Evolutionary conservation across 1,284 basidiomycete genomes (phyloP), one percentile per base, ranked within the genome.

Genomic region (Tremellales sp.): DNA sequence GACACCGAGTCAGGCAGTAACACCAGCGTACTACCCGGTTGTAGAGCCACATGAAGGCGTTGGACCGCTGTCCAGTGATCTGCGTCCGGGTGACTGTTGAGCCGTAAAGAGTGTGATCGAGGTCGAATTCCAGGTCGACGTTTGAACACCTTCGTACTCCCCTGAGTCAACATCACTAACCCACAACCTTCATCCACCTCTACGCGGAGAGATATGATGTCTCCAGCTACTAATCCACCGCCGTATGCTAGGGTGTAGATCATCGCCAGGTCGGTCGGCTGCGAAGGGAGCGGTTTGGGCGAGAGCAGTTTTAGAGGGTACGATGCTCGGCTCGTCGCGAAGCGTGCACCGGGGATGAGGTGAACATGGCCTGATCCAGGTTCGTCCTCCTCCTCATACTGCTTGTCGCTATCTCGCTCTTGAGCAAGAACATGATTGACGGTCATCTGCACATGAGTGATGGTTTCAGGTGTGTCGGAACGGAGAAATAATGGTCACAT

Each of bases 81-180:
- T 13, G n/a, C n/a, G 40, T 46, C 23, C 25, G 50, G 33, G 27
- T 11, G 26, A 19, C 29, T 7, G 44, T 26, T 6, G n/a, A 39
- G 25, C 22, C 15, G 23, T 37, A 39, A 24, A 4, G 42, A 40
- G 42, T 61, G 60, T 1, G 61, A 68, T 22, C 55, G 46, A 3
- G 62, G 66, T 45, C 66, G 62, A 52, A 76, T 75, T 47, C 78
- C 81, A 8, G 78, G 72, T 24, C 89, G 81, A 17, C 78, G 77
- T 68, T 89, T 90, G 78, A 93, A 96, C 22, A 96, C 86, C 70
- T 97, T 96, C 12, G 92, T 96, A 19, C 85, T 87, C n/a, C 90
- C 90, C 84, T 93, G 67, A 12, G 61, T 72, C 15, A 71, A 56
- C 36, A 72, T 52, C 8, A 68, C 56, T 21, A 73, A 56, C 19